Evolutionary conservation across 805 yeast genomes (phyloP), one percentile per base, ranked within the genome.

Genomic region (Ogataea henricii): DNA sequence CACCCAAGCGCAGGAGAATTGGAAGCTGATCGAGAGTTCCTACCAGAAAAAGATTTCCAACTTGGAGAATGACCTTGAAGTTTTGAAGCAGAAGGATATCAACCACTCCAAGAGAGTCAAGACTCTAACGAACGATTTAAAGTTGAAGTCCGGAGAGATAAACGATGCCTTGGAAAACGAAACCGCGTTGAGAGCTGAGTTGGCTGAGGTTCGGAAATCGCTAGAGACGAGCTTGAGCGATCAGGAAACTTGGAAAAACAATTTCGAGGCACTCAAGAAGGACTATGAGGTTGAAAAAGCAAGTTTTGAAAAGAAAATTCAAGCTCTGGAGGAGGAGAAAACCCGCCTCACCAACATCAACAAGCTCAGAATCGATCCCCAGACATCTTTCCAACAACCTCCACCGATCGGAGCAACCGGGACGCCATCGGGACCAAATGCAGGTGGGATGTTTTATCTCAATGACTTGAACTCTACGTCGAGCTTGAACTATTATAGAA

Each of bases 1-100:
- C 54, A 77, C 87, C 6, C 76, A 83, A 13, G 86, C 92, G 0
- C 85, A 85, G 47, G 89, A 84, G 53, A 88, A 85, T 63, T 89
- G 96, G 96, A 83, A 85, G 47, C 70, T 82, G 16, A 82, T 89
- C 36, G 97, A 94, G 64, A 77, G 85, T 33, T 73, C 81, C 3
- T 72, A 89, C 49, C 69, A 74, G 51, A 63, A 68, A 7, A 78
- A 77, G 48, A 71, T 83, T 16, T 63, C 77, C 4, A 48, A 56
- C 13, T 54, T 76, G n/a, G 77, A 78, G 48, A 62, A 59, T 40
- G 81, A 81, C 44, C 61, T 78, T 6, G 76, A 71, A 29, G 66
- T 64, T 5, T 54, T 73, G 40, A 59, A 61, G 33, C 58, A 58
- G 38, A 64, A 62, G 35, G 68, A 69, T 52, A 33, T 63, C 14